A percentile compares a stretch with the other conserved stretches of the same genome.
Conservation (phyloP, 441 rosid genomes). For the Eruca vesicaria region DNA sequence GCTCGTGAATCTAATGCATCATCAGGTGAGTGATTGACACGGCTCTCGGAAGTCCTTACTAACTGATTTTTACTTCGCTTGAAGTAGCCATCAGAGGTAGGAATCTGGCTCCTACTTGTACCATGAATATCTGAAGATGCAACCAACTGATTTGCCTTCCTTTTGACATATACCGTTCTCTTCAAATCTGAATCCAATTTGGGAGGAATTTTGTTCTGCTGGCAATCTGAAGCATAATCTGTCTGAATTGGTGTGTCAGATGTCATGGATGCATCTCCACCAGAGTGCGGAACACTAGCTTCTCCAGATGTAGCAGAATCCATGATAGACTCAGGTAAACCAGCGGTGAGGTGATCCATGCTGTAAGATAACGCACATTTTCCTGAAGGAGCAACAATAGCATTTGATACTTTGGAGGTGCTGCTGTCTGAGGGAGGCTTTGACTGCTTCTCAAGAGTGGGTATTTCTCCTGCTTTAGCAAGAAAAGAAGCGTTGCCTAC, state of each 20-base stretch:
- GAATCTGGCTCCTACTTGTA: conserved; percentile 39
- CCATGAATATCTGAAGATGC: conserved; percentile 57
- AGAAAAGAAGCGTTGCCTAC: conserved; percentile 8
- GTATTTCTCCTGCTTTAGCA: conserved; percentile 22
- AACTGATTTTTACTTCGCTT: conserved; percentile 89
- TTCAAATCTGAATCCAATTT: conserved; percentile 43
- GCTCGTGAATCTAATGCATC: conserved; percentile 40
- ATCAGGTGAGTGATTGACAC: conserved; percentile 38
- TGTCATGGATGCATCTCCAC: conserved; percentile 40
- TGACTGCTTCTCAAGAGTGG: conserved; percentile 28
- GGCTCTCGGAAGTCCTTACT: conserved; percentile 63
- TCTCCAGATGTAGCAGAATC: conserved; percentile 38
- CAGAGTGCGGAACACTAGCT: conserved; percentile 41
- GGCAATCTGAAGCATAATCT: conserved; percentile 37
- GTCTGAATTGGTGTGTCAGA: conserved; percentile 43
- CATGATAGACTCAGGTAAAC: conserved; percentile 41
- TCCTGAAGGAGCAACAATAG: conserved; percentile 33
- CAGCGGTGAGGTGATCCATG: conserved; percentile 41
- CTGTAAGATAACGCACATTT: conserved; percentile 39
- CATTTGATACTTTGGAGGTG: conserved; percentile 31
- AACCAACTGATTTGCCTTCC: conserved; percentile 83
- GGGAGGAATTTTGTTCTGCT: conserved; percentile 42
- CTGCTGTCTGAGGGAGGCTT: conserved; percentile 31
- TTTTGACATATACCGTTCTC: conserved; percentile 63
- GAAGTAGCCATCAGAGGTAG: conserved; percentile 65